Evolutionary conservation across 1,139 yeast species (phyloP), one percentile per base, ranked within the genome.

Genomic region (Diutina ranongensis): DNA sequence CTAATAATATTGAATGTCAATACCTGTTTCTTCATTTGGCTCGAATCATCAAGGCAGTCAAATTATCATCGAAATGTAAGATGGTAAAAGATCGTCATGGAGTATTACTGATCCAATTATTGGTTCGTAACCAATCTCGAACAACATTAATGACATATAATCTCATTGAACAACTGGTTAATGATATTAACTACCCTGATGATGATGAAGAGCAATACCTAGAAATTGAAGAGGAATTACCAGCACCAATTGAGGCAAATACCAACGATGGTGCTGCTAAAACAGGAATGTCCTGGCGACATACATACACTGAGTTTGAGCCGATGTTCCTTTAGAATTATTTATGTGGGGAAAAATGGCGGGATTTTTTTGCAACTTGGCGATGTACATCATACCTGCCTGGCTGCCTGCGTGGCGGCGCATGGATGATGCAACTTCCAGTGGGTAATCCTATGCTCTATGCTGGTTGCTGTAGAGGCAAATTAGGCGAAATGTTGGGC

Each of bases 41-140:
- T 48, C 76, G 72, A 54, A 68, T 79, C 9, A 60, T 76, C 46
- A 69, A 65, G 49, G 76, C 83, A 2, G 74, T 78, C 7, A 75
- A 68, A 60, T 78, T 12, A 78, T 87, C 0, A 66, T 75, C 44
- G n/a, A 74, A 78, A 49, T 77, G 83, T 49, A 76, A 80, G 52
- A 64, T 83, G 10, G 59, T 80, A 49, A 76, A 75, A 57, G 89
- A 81, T 57, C 53, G 61, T 15, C 65, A 67, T 49, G 85, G 85
- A 0, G 60, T 80, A 1, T 64, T 78, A 2, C 67, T 76, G 2
- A 55, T 76, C 12, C 74, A 73, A 46, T 56, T 76, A 38, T 58
- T 72, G 13, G 62, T 74, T 50, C 66, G 61, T 47, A 67, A 63
- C 51, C 49, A 54, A 9, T 55, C 54, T n/a, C 48, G 57, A n/a